phyloP scores from a whole-genome alignment of 257 asterid genomes.

The Solanum verrucosum region DNA sequence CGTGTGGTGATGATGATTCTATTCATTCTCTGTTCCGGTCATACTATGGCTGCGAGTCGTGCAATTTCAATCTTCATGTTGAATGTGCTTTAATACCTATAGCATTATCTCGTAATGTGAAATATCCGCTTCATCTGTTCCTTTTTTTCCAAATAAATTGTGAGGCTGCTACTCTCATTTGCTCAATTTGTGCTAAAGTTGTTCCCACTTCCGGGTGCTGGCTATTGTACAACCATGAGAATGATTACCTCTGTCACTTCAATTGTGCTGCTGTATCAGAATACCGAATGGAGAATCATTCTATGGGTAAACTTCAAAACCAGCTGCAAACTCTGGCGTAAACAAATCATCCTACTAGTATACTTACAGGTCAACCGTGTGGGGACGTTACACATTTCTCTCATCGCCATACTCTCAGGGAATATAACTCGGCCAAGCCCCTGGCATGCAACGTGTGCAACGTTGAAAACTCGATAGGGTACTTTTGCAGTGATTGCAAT shows the following conservation, averaged over 20 bases:
- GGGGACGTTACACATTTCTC: too few species aligned
- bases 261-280: too few species aligned
- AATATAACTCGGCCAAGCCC: not conserved
- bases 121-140: too few species aligned
- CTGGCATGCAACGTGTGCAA: accelerated
- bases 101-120: not conserved
- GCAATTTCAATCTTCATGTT: not conserved
- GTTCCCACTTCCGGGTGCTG: too few species aligned
- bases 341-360: not conserved
- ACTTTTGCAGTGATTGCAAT: not conserved
- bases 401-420: not conserved
- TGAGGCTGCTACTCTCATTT: too few species aligned
- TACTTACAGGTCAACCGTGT: not conserved
- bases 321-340: not conserved
- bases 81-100: not conserved
- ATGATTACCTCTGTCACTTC: too few species aligned
- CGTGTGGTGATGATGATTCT: not conserved
- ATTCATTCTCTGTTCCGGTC: not conserved
- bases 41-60: not conserved
- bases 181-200: too few species aligned
- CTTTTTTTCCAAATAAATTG: too few species aligned
- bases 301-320: too few species aligned
- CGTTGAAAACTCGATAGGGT: accelerated
- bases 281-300: too few species aligned
- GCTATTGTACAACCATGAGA: too few species aligned